Base-by-base conservation (phyloP, 352 stramenopile species). In the Phytophthora multivora region DNA sequence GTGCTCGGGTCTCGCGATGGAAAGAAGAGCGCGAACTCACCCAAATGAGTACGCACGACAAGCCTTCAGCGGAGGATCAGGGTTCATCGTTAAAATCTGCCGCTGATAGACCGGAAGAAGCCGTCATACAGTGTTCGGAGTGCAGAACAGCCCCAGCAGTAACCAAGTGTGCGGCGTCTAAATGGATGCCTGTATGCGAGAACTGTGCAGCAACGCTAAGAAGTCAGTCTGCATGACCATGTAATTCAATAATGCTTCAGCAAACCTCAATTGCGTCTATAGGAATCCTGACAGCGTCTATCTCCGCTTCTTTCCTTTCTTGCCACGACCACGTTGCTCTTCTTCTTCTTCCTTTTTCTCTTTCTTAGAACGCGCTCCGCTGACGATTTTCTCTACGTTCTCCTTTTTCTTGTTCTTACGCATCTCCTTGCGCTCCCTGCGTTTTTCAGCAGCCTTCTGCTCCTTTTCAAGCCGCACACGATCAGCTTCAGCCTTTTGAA, bases 131-230 rank as follows among this genome's bases (percentile, higher is more conserved):
- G 38, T 95, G 86, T 57, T 90, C 71, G 15, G 79, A 83, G 47
- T 95, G 86, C 55, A 73, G 48, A 4, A 74, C 60, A 0, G 51
- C 68, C 11, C 67, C 77, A 9, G 86, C 86, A 21, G 80, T 79
- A 59, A 90, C 82, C 5, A 95, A 95, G 45, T 95, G 86, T 55
- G 60, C 83, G 21, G 86, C 86, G 5, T 92, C 86, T 19, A 95
- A 95, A 60, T 93, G 83, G 86, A 92, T 95, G 86, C 86, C 83
- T 16, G 83, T 95, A 25, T 95, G 86, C 63, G 55, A 59, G 5
- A 67, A 69, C 5, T 95, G 86, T 35, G 83, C 77, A 16, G 62
- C 51, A 21, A 41, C 57, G 7, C 60, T 94, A 18, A 90, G 50
- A 55, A 79, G 61, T 51, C 66, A 72, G 35, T 63, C 51, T 45